Evolutionary conservation across 192 early-diverging fungal genomes (phyloP).

Genomic region (Mortierella alpina): DNA sequence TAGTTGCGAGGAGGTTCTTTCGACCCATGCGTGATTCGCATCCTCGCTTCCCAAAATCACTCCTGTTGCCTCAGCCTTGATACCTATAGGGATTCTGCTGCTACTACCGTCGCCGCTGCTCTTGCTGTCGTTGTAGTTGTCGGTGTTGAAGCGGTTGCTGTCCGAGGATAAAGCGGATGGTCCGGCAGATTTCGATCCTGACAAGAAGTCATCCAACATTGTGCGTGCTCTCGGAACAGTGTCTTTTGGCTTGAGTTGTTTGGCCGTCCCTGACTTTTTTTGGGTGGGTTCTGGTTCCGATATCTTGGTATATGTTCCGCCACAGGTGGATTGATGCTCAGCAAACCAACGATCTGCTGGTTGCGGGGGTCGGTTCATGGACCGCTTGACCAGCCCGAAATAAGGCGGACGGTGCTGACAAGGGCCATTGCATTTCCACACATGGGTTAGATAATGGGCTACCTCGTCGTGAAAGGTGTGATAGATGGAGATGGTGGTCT

Average conservation of each 20-base stretch:
- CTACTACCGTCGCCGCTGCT: background rate
- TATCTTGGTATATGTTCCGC: constrained; percentile 74
- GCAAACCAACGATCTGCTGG: constrained; percentile 73
- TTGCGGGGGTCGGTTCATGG: constrained; percentile 77
- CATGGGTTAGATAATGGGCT: constrained; percentile 68
- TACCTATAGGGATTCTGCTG: too few relatives aligned
- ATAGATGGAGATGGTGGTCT: constrained; percentile 71
- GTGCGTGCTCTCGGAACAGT: constrained; percentile 10
- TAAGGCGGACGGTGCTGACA: constrained; percentile 67
- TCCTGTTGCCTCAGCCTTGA: too few relatives aligned
- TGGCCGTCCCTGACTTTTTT: constrained; percentile 23
- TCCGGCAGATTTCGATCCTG: background rate
- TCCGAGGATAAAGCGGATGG: background rate
- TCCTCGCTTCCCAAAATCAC: too few relatives aligned
- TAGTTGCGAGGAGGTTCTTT: background rate
- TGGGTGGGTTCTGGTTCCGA: constrained; percentile 58
- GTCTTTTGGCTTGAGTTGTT: background rate
- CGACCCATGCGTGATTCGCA: background rate
- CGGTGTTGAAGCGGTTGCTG: background rate
- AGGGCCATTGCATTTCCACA: constrained; percentile 74
- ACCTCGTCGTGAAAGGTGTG: constrained; percentile 79
- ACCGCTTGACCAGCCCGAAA: constrained; percentile 67
- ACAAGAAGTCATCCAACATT: constrained; percentile 29
- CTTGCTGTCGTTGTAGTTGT: background rate
- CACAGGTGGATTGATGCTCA: constrained; percentile 69